A percentile compares a stretch with the other conserved stretches of the same genome.
These are phyloP conservation scores for Lunularia cruciata DNA, from an alignment of 225 moss, liverwort and hornwort genomes.

Conservation along the genomic window DNA sequence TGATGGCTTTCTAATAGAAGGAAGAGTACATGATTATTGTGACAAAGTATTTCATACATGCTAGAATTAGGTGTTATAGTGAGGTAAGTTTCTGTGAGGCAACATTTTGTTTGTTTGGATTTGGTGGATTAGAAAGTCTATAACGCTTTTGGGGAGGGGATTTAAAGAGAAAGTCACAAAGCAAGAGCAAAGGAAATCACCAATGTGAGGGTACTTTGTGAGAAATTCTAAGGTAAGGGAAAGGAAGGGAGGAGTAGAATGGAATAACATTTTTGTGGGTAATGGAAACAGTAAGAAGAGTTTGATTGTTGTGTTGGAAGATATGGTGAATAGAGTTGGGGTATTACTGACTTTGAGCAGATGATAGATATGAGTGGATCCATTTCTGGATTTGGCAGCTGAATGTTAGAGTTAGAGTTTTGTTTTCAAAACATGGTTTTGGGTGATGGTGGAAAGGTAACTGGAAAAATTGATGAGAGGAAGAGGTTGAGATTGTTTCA, in stretches of 20 bases:
- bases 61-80: no score
- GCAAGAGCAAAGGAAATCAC: constrained; percentile 13
- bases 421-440: background rate
- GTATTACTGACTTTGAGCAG: background rate
- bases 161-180: no score
- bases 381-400: constrained; percentile 8
- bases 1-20: no score
- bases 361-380: constrained; percentile 20
- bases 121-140: background rate
- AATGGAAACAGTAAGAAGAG: background rate
- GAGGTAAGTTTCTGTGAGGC: background rate
- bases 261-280: background rate
- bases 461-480: background rate
- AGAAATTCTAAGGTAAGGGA: background rate
- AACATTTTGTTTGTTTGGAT: background rate
- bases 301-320: constrained; percentile 2
- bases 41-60: no score
- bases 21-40: no score
- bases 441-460: constrained; percentile 9
- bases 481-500: background rate
- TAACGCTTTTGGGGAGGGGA: no score
- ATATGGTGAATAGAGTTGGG: background rate
- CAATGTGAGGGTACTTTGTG: constrained; percentile 5
- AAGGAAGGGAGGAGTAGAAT: background rate
- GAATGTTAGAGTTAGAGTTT: background rate